A percentile compares a stretch with the other conserved stretches of the same genome.
phyloP scores from a whole-genome alignment of 805 yeast genomes.

The Lipomyces yamadae region DNA sequence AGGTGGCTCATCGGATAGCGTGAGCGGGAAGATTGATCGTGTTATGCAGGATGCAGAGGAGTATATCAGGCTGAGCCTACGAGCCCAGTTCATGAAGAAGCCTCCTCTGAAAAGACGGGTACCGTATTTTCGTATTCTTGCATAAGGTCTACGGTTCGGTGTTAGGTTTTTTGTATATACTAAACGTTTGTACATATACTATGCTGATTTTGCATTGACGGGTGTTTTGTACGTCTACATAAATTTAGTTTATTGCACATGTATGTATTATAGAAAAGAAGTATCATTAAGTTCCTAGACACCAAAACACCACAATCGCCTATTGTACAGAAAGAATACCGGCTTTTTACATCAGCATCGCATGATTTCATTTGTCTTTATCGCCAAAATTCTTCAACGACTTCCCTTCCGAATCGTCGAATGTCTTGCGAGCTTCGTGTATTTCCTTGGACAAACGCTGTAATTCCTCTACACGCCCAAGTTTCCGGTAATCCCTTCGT shows the following conservation, averaged over 20 bases:
- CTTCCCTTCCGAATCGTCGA: slow-evolving; percentile 62
- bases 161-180: background rate
- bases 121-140: slow-evolving; percentile 14
- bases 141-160: background rate
- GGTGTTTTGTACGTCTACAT: slow-evolving; percentile 8
- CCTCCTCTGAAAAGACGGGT: background rate
- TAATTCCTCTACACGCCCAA: slow-evolving; percentile 72
- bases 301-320: background rate
- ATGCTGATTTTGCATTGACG: background rate
- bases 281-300: background rate
- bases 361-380: background rate
- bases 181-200: background rate
- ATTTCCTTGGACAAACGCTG: slow-evolving; percentile 64
- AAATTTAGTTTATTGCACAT: background rate
- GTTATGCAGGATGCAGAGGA: slow-evolving; percentile 12
- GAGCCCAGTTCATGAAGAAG: background rate
- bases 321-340: background rate
- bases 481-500: slow-evolving; percentile 66
- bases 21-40: slow-evolving; percentile 13
- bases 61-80: background rate
- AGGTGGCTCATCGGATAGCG: slow-evolving; percentile 2
- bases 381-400: slow-evolving; percentile 39
- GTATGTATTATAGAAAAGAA: background rate
- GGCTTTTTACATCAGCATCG: background rate
- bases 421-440: slow-evolving; percentile 67